These are phyloP conservation scores for Diplogelasinospora grovesii DNA, from an alignment of 495 filamentous ascomycete species.

Conservation along the genomic window DNA sequence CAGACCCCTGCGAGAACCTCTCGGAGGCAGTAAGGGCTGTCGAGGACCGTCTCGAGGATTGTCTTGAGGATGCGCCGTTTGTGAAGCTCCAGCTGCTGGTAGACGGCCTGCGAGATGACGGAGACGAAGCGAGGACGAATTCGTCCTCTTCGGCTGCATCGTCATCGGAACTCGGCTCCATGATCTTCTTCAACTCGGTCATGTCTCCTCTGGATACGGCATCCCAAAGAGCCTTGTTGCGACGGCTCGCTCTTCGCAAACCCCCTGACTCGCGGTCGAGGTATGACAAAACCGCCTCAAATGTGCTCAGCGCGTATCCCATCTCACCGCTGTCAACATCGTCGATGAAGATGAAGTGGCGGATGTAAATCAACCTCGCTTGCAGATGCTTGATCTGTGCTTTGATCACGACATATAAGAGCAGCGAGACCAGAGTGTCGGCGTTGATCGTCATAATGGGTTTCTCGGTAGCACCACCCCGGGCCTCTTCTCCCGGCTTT, in stretches of 20 bases:
- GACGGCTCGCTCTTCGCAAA: constrained; percentile 72
- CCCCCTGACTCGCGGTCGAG: constrained; percentile 75
- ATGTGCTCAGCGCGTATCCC: constrained; percentile 93
- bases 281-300: constrained; percentile 92
- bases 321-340: constrained; percentile 96
- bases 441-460: constrained; percentile 80
- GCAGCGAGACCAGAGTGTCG: constrained; percentile 86
- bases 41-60: constrained; percentile 39
- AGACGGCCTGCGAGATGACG: constrained; percentile 33
- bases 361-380: constrained; percentile 84
- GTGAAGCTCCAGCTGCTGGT: constrained; percentile 35
- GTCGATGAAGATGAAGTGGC: constrained; percentile 92
- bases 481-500: constrained; percentile 17
- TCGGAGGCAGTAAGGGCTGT: constrained; percentile 37
- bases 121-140: constrained; percentile 24
- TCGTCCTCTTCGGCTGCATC: constrained; percentile 38
- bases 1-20: constrained; percentile 49
- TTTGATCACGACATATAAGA: constrained; percentile 89
- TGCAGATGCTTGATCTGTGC: constrained; percentile 84
- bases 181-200: constrained; percentile 64
- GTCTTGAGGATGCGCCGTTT: constrained; percentile 39
- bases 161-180: constrained; percentile 54
- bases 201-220: constrained; percentile 70
- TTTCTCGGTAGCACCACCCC: constrained; percentile 29
- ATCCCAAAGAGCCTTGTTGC: constrained; percentile 86